Percentiles rank a stretch among this genome's conserved stretches.
Conservation (phyloP, 106 monocot species). For the Platanthera guangdongensis region DNA sequence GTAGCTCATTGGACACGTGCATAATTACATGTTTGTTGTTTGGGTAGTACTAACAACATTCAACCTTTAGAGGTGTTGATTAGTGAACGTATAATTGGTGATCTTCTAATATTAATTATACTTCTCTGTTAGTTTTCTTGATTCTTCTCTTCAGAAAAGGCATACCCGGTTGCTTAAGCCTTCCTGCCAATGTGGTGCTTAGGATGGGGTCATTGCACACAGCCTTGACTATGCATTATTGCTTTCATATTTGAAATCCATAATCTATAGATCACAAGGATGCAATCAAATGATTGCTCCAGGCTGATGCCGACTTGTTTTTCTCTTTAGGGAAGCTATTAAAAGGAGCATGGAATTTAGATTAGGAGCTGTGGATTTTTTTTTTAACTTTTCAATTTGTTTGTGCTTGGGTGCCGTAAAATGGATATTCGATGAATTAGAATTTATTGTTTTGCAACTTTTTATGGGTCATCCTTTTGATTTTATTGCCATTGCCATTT, state of each 20-base stretch:
- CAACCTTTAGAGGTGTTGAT: no score
- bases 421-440: neutral
- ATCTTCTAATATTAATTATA: no score
- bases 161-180: neutral
- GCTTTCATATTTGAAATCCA: neutral
- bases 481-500: neutral
- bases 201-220: neutral
- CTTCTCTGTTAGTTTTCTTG: no score
- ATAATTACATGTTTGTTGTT: no score
- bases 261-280: neutral
- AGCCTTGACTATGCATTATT: neutral
- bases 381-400: neutral
- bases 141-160: neutral
- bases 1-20: no score
- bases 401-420: neutral
- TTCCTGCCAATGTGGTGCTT: neutral
- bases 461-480: neutral
- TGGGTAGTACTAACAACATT: no score
- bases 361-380: neutral
- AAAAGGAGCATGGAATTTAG: neutral
- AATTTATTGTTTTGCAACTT: neutral
- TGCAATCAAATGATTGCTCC: neutral
- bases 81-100: no score
- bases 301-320: neutral
- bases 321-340: neutral